A percentile compares a stretch with the other conserved stretches of the same genome.
These are phyloP conservation scores for Murraya paniculata DNA, from an alignment of 345 rosid genomes.

Conservation along the genomic window DNA sequence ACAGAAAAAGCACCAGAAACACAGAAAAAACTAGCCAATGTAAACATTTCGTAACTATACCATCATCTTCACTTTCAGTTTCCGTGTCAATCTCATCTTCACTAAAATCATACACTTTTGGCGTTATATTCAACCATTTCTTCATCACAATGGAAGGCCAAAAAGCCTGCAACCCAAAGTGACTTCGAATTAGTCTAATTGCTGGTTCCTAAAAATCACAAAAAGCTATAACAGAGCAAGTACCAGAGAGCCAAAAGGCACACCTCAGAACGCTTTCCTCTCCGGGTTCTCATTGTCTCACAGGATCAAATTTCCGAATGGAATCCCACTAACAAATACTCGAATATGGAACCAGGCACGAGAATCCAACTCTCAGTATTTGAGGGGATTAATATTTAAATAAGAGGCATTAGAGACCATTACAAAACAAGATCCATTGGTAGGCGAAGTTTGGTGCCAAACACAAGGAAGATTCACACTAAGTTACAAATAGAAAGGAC, in stretches of 20 bases:
- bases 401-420: conserved; percentile 19
- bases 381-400: conserved; percentile 35
- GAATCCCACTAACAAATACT: conserved; percentile 7
- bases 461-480: conserved; percentile 39
- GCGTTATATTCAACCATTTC: conserved; percentile 94
- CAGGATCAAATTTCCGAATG: conserved; percentile 9
- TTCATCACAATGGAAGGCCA: conserved; percentile 97
- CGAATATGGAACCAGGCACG: conserved; percentile 21
- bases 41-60: conserved; percentile 31
- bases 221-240: not conserved
- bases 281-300: conserved; percentile 49
- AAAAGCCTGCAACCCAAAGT: conserved; percentile 51
- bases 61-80: conserved; percentile 90
- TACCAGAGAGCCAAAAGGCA: conserved; percentile 5
- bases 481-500: conserved; percentile 40
- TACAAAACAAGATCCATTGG: conserved; percentile 13
- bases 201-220: not conserved
- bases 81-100: conserved; percentile 93
- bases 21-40: not conserved
- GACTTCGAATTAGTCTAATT: conserved; percentile 11
- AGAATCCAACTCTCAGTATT: conserved; percentile 19
- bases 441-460: conserved; percentile 35
- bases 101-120: conserved; percentile 77
- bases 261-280: conserved; percentile 80
- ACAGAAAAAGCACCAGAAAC: not conserved